A percentile compares a stretch with the other conserved stretches of the same genome.
phyloP scores from a whole-genome alignment of 306 rosid genomes.

The Hippophae tibetana region DNA sequence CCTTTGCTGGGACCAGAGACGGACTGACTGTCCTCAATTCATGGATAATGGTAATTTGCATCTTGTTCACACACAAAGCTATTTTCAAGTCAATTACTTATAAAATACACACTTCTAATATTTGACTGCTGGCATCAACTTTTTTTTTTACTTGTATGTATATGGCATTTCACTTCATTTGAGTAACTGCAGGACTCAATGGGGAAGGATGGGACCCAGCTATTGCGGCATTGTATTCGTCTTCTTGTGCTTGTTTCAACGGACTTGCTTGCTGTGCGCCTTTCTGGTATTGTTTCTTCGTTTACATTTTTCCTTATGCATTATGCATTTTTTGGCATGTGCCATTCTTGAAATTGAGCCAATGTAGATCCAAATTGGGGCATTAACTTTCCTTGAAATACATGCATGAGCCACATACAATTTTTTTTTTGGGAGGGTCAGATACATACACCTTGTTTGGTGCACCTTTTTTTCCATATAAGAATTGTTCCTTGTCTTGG shows the following conservation, averaged over 20 bases:
- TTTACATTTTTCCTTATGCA: constrained; percentile 1
- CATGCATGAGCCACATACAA: too few species aligned
- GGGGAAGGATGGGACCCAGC: constrained; percentile 99
- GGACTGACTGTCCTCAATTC: constrained; percentile 81
- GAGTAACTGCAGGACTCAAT: constrained; percentile 63
- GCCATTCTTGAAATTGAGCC: not conserved
- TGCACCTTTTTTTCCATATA: too few species aligned
- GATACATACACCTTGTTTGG: too few species aligned
- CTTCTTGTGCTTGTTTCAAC: constrained; percentile 93
- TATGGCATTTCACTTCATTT: constrained; percentile 18
- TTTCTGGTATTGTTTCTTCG: constrained; percentile 58
- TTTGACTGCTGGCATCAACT: constrained; percentile 7
- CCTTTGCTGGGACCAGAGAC: constrained; percentile 91
- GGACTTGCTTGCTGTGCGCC: constrained; percentile 81
- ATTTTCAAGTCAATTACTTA: constrained; percentile 1
- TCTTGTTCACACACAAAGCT: constrained; percentile 9
- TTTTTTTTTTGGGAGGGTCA: too few species aligned
- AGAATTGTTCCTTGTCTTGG: constrained; percentile 1
- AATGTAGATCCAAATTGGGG: not conserved
- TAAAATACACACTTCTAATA: constrained; percentile 7
- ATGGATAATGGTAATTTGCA: constrained; percentile 78
- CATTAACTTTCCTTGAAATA: not conserved
- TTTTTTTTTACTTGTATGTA: constrained; percentile 16
- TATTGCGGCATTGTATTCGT: constrained; percentile 95
- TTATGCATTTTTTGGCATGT: not conserved